Conservation (phyloP, 2,329 filamentous ascomycete species). For the Sphaceloma murrayae region DNA sequence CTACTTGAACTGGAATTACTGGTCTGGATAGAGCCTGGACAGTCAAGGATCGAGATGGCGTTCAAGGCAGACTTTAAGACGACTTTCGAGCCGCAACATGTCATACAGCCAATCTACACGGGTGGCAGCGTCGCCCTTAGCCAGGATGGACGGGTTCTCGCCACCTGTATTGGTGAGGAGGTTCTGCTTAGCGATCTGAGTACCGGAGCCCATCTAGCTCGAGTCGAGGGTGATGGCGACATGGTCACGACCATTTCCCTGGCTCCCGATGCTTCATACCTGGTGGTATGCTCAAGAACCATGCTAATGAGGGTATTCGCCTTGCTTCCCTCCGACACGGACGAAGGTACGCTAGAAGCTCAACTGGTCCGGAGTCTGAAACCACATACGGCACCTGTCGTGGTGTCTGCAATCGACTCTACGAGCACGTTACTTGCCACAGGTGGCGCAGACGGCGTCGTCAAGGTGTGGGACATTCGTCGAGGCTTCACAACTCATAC, state of each 20-base stretch:
- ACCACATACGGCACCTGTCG: slow-evolving; percentile 80
- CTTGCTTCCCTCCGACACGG: slow-evolving; percentile 49
- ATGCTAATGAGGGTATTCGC: slow-evolving; percentile 88
- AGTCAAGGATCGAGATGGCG: slow-evolving; percentile 37
- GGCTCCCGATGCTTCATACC: slow-evolving; percentile 76
- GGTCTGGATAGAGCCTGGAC: too few species aligned
- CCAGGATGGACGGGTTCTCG: slow-evolving; percentile 69
- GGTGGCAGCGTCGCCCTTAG: slow-evolving; percentile 81
- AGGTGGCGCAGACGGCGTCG: slow-evolving; percentile 81
- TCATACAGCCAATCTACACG: slow-evolving; percentile 87
- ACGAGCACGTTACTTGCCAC: slow-evolving; percentile 87
- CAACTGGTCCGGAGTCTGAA: slow-evolving; percentile 72
- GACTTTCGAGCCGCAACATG: slow-evolving; percentile 74
- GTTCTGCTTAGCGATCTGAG: slow-evolving; percentile 75
- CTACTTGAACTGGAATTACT: too few species aligned
- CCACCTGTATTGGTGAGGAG: slow-evolving; percentile 86
- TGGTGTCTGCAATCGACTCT: slow-evolving; percentile 73
- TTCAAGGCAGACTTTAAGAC: slow-evolving; percentile 59
- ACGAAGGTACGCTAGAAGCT: slow-evolving; percentile 50
- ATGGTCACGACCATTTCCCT: slow-evolving; percentile 68
- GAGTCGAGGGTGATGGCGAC: slow-evolving; percentile 72
- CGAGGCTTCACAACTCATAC: slow-evolving; percentile 90
- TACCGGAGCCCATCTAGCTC: slow-evolving; percentile 70
- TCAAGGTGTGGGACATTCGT: slow-evolving; percentile 93
- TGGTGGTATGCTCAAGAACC: slow-evolving; percentile 89